Base-by-base conservation (phyloP, 2,329 filamentous ascomycete genomes). In the Verticillium albo-atrum region DNA sequence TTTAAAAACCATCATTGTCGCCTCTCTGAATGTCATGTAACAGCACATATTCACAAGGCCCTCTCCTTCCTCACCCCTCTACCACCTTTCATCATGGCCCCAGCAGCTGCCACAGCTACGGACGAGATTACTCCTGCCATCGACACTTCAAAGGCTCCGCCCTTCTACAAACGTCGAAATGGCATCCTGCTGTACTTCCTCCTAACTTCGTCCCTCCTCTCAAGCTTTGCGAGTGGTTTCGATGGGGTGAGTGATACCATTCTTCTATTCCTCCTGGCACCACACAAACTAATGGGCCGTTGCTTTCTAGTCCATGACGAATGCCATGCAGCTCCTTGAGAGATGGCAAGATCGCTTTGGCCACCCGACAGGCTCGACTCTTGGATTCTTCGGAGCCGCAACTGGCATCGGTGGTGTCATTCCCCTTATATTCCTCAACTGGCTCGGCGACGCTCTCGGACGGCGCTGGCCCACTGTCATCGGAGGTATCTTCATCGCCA, bases 181-280 rank as follows among this genome's bases (percentile, higher is more conserved):
- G 75, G 75, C 2, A 67, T 77, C 3, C 63, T 77, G 17, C 66
- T 78, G 4, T 78, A 78, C 63, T 77, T 78, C 37, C 64, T 78
- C 3, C 69, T 78, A 17, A 78, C 76, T 0, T 77, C 76, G 0
- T 78, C 75, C 4, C 68, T 77, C 1, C 63, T 77, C 32, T 73
- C 75, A 34, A 78, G 75, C 60, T 72, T 74, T 26, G 74, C 75
- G 3, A 67, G 75, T 28, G 76, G 76, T 15, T 76, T 77, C 50
- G 76, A 77, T 42, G 76, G 75, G 20, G 73, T 75, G 67, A 63
- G 72, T 69, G 47, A 4, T 34, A 14, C 53, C 20, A 54, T 34
- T 14, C 58, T 12, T 30, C 6, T 32, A 14, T 34, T n/a, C 55
- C 25, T 52, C 28, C 34, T 26, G 17, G 5, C 17, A 7, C 52